These are phyloP conservation scores for Ceratocystis ficicola DNA, from an alignment of 2,329 filamentous ascomycete genomes.

Conservation along the genomic window DNA sequence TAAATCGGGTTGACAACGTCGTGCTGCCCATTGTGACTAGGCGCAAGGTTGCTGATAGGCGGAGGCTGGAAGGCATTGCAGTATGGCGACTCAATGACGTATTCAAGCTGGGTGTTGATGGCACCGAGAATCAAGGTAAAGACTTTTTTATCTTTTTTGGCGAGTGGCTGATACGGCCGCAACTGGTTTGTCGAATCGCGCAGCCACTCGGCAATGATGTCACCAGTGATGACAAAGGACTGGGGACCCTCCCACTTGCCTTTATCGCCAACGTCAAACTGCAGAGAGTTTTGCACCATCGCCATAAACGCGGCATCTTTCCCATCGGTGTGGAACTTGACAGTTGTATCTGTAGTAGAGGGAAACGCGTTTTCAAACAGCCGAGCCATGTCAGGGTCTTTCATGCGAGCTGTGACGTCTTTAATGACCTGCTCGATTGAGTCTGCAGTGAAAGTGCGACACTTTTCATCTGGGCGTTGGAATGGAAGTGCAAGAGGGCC, in stretches of 20 bases:
- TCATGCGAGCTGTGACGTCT: slow-evolving; percentile 66
- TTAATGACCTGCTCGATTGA: slow-evolving; percentile 79
- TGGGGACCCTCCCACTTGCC: slow-evolving; percentile 72
- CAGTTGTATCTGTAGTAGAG: slow-evolving; percentile 79
- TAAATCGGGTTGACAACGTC: slow-evolving; percentile 79
- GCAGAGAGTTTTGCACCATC: slow-evolving; percentile 28
- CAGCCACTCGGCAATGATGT: slow-evolving; percentile 88
- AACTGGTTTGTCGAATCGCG: slow-evolving; percentile 90
- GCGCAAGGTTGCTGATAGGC: slow-evolving; percentile 60
- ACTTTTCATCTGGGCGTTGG: slow-evolving; percentile 68
- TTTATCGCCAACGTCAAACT: slow-evolving; percentile 35
- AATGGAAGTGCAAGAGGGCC: slow-evolving; percentile 72
- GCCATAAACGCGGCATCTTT: slow-evolving; percentile 30
- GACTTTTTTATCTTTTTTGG: slow-evolving; percentile 67
- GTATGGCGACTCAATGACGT: slow-evolving; percentile 86
- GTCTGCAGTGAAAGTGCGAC: slow-evolving; percentile 79
- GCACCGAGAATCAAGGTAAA: slow-evolving; percentile 75
- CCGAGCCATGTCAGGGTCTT: slow-evolving; percentile 75
- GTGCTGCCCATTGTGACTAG: slow-evolving; percentile 65
- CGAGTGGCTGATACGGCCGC: slow-evolving; percentile 73
- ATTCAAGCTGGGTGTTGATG: slow-evolving; percentile 92
- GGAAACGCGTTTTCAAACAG: slow-evolving; percentile 94
- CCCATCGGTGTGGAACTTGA: slow-evolving; percentile 71
- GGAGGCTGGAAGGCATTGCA: slow-evolving; percentile 98
- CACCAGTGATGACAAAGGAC: slow-evolving; percentile 84